Evolutionary conservation across 352 stramenopile species (phyloP), one percentile per base, ranked within the genome.

Genomic region (Globisporangium recalcitrans): DNA sequence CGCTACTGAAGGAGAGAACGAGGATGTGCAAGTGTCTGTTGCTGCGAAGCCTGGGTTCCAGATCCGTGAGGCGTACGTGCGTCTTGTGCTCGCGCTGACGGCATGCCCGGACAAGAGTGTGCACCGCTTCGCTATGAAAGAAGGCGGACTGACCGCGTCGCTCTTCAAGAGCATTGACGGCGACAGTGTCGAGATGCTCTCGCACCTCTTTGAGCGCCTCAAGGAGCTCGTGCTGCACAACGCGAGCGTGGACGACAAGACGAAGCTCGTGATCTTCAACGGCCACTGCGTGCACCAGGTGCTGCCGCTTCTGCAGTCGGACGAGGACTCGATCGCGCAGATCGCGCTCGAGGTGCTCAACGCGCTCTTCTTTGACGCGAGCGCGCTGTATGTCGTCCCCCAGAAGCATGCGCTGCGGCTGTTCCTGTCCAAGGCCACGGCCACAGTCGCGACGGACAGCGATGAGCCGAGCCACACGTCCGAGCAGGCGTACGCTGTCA

Each of bases 161-260:
- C 67, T 95, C 38, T 90, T 90, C 62, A 91, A 92, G 65, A 86
- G 78, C 62, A 54, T 95, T 47, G 85, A 94, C 34, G 74, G 75
- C 42, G 87, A 95, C 63, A 81, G 79, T 16, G 62, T 63, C n/a
- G 70, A 75, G 32, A 73, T 88, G 62, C 66, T 91, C 55, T 67
- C 63, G 32, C 61, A 58, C 6, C 72, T 95, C 21, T 78, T 88
- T 6, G 61, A 56, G 7, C 60, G 58, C 7, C 38, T 95, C 21
- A 65, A 73, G 0, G 52, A 71, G 22, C 58, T 84, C 21, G 83
- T 94, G 59, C 72, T 95, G 26, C 48, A 64, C 32, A 90, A 82
- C 55, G 9, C 66, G 2, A 65, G 74, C 13, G 54, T 91, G 27
- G 85, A 92, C 19, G 48, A 61, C 10, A 85, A 85, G 44, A 77